Conservation (phyloP, 345 rosid species). For the Lumnitzera littorea region DNA sequence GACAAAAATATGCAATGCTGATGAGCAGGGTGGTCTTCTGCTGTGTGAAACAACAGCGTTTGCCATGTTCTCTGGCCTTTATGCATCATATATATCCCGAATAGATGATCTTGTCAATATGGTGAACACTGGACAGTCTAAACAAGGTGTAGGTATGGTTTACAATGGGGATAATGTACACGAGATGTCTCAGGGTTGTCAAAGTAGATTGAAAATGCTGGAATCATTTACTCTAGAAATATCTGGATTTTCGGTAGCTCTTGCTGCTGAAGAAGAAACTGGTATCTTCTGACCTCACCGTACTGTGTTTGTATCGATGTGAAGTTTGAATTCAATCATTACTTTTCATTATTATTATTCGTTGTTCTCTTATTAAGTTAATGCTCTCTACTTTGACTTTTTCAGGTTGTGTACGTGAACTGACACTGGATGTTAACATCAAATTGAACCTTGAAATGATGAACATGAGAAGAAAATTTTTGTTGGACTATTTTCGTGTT, state of each 20-base stretch:
- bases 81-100: slow-evolving; percentile 31
- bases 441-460: slow-evolving; percentile 37
- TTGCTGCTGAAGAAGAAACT: slow-evolving; percentile 49
- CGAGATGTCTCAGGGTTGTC: slow-evolving; percentile 19
- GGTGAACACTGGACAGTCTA: slow-evolving; percentile 24
- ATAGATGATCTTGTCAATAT: slow-evolving; percentile 24
- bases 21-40: slow-evolving; percentile 70
- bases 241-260: slow-evolving; percentile 48
- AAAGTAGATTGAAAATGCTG: slow-evolving; percentile 22
- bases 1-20: slow-evolving; percentile 24
- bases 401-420: slow-evolving; percentile 60
- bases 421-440: slow-evolving; percentile 51
- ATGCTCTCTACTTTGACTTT: slow-evolving; percentile 11
- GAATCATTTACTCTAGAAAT: slow-evolving; percentile 40
- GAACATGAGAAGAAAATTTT: slow-evolving; percentile 38
- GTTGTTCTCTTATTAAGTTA: slow-evolving; percentile 4
- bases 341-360: neutral
- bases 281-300: slow-evolving; percentile 34
- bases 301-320: neutral
- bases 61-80: slow-evolving; percentile 33
- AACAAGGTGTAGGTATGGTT: slow-evolving; percentile 14
- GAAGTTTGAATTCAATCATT: neutral
- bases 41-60: slow-evolving; percentile 58
- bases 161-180: slow-evolving; percentile 9
- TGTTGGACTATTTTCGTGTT: slow-evolving; percentile 48